Base-by-base conservation (phyloP, 352 stramenopile species). In the Globisporangium sylvaticum region DNA sequence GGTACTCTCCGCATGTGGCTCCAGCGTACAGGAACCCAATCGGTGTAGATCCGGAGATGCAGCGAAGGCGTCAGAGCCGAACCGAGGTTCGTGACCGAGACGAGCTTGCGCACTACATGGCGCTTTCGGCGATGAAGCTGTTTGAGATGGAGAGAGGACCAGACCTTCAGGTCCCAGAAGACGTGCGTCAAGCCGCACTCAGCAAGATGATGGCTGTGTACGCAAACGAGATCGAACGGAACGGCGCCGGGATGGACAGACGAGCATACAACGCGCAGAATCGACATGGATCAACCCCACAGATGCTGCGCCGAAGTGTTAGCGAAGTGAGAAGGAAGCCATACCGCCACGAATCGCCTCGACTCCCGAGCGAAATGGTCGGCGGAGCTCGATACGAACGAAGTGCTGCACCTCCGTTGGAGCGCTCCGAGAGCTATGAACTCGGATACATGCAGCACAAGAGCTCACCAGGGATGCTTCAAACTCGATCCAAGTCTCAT, bases 121-220 rank as follows among this genome's bases (percentile, higher is more conserved):
- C 85, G 14, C 76, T 94, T 53, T 87, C 74, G 12, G 85, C 85
- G 0, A 94, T 94, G 85, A 75, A 78, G n/a, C 46, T 94, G 58
- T 92, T 91, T 44, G 83, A 92, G 57, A 77, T 87, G 61, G 83
- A 91, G 58, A 81, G 78, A 14, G 81, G 83, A 1, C 59, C 68
- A 0, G 69, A 75, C 9, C 39, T 84, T 0, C 71, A 85, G 6
- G 77, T 93, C 0, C 76, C 80, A 0, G 74, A 90, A 9, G 79
- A 89, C 42, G 91, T 82, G 8, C 74, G 79, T 5, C 80, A 87
- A 55, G 75, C 72, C 0, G 85, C 83, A 12, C 58, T 92, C 46
- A 73, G 77, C 18, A 91, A 92, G 42, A 92, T 94, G 85, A 83
- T 90, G 66, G 78, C 84, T 18, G 81, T 92, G 27, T 94, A 92